Evolutionary conservation across 1,284 basidiomycete genomes (phyloP), one percentile per base, ranked within the genome.

Genomic region (Tremellales sp.): DNA sequence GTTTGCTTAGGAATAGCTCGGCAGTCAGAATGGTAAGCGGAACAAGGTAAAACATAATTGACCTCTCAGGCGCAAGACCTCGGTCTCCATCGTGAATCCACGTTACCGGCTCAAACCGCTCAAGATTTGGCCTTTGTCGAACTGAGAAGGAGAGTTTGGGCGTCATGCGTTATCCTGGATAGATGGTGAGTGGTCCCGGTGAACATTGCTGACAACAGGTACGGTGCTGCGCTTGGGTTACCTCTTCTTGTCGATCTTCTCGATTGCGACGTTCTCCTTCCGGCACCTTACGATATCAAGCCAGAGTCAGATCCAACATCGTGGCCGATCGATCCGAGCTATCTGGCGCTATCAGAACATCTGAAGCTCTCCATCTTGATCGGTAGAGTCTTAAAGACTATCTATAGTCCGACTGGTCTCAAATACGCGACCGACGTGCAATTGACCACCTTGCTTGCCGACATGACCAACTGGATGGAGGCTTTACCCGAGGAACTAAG

Each of bases 251-350:
- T 95, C 56, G 88, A 94, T 68, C 81, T 95, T 3, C 82, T 85
- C 56, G 92, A 95, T 70, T 97, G 92, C 70, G 92, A 97, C 69
- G 86, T 87, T 12, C 82, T 90, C 35, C 75, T 94, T 28, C 90
- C 89, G 4, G 87, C 68, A 1, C 61, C 69, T 78, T 57, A 86
- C 82, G 42, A 87, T 79, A 63, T 74, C 45, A 49, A 62, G 1
- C 64, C 68, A 3, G 61, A 58, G 5, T 40, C 53, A 14, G 82
- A 86, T 58, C 77, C 80, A 18, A 77, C 81, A 34, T 82, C 84
- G 56, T 75, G 83, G 54, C 58, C 54, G 3, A 40, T 63, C n/a
- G 60, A 66, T 13, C 48, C 48, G 5, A 54, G 47, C 24, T 65
- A 53, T 34, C 27, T 61, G 9, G 52, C 46, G 8, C 43, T 68